Conservation (phyloP, 2,329 filamentous ascomycete species). For the Diaporthe citri region DNA sequence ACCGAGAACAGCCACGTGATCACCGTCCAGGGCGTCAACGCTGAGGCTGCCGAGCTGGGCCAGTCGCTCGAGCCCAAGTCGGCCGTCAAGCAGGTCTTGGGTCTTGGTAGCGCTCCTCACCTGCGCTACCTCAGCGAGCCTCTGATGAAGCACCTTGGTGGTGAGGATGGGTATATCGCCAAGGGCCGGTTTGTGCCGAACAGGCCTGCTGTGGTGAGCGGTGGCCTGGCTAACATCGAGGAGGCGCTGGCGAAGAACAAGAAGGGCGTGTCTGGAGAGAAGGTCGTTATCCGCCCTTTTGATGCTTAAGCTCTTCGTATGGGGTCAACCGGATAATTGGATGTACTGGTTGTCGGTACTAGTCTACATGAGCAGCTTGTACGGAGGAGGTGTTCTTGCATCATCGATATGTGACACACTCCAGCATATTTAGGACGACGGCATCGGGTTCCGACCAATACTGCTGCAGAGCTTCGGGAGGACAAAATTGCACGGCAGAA, state of each 20-base stretch:
- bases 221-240: constrained; percentile 47
- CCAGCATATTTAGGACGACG: neutral
- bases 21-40: constrained; percentile 37
- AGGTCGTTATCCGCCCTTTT: constrained; percentile 44
- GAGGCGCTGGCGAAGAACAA: constrained; percentile 46
- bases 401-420: neutral
- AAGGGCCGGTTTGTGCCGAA: constrained; percentile 48
- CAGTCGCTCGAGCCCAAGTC: constrained; percentile 35
- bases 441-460: neutral
- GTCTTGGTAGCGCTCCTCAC: constrained; percentile 45
- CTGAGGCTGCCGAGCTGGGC: constrained; percentile 41
- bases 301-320: neutral
- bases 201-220: constrained; percentile 45
- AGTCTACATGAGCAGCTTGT: neutral
- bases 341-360: too few relatives aligned
- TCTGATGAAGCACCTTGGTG: constrained; percentile 45
- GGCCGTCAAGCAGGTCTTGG: constrained; percentile 34
- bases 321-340: neutral
- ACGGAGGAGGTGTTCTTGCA: neutral
- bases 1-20: constrained; percentile 42
- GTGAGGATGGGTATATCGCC: constrained; percentile 49
- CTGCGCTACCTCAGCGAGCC: constrained; percentile 49
- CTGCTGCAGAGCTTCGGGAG: neutral
- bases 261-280: constrained; percentile 46
- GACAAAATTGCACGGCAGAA: neutral